These are phyloP conservation scores for Mycena galopus DNA, from an alignment of 768 basidiomycete genomes.

Conservation along the genomic window DNA sequence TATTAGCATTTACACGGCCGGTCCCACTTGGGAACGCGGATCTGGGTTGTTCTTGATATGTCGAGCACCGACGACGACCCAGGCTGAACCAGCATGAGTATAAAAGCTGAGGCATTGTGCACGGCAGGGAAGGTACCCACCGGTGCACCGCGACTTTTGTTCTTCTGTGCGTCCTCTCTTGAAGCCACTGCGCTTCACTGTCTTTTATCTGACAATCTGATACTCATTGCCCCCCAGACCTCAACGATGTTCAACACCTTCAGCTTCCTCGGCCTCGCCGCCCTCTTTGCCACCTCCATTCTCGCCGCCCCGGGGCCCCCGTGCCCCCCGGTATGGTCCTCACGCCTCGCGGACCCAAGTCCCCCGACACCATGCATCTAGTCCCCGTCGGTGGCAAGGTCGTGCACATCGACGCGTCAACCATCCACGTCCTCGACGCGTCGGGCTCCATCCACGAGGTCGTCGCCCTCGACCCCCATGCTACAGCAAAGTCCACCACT, in stretches of 20 bases:
- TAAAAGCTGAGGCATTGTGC: too few species aligned
- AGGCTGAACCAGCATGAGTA: too few species aligned
- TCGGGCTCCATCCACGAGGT: slow-evolving; percentile 4
- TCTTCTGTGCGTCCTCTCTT: too few species aligned
- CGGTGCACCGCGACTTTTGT: too few species aligned
- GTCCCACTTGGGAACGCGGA: too few species aligned
- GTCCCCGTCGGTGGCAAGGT: slow-evolving; percentile 18
- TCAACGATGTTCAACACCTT: slow-evolving; percentile 2
- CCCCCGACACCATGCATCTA: slow-evolving; percentile 9
- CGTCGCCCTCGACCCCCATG: slow-evolving; percentile 1
- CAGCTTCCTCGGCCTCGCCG: slow-evolving; percentile 6
- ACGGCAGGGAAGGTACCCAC: too few species aligned
- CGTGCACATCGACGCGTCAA: slow-evolving; percentile 10
- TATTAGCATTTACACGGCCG: too few species aligned
- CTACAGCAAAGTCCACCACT: not conserved
- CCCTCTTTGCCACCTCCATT: not conserved
- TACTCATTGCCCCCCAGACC: not conserved
- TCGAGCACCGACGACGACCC: too few species aligned
- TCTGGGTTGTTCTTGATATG: too few species aligned
- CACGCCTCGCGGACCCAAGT: slow-evolving; percentile 9
- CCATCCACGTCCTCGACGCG: slow-evolving; percentile 9
- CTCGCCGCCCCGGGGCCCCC: slow-evolving; percentile 2
- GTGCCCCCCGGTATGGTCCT: slow-evolving; percentile 1
- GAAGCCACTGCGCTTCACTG: slow-evolving; percentile 3
- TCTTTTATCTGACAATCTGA: not conserved